Evolutionary conservation across 2,329 filamentous ascomycete species (phyloP), one percentile per base, ranked within the genome.

Genomic region (Alternaria arborescens): DNA sequence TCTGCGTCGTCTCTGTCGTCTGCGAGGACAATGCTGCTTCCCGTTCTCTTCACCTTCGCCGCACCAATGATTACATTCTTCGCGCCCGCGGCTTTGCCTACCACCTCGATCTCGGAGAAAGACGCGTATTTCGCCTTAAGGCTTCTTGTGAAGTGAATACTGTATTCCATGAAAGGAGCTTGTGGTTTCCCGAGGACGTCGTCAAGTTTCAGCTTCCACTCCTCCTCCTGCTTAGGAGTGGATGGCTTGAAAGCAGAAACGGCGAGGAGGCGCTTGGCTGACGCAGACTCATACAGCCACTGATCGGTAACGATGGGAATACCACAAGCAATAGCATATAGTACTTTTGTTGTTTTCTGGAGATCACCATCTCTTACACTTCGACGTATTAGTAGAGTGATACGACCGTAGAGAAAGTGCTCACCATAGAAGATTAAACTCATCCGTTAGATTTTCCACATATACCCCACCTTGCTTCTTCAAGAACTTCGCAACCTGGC

Each of bases 91-190:
- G 75, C 73, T 34, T 70, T 72, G 20, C 72, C 76, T 0, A 84
- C 72, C 5, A 73, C 65, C 34, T 78, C 71, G 5, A 84, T 74
- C n/a, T 80, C 78, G 1, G 65, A 56, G 61, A 80, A 83, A 3
- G 52, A 64, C 28, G 63, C 58, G 58, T 77, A 75, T 4, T 71
- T 67, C 20, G 68, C 70, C 38, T 75, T 76, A 16, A 82, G 71
- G 3, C 75, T 69, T 10, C 76, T 76, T 0, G 83, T 85, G 70
- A 85, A 80, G 66, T 83, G 85, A 26, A 86, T 74, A 7, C 77
- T 81, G 64, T 81, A 82, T 60, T 81, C 81, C 1, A 76, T 59
- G 69, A 88, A 86, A 56, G 82, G 62, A 8, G 54, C 81, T 43
- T 77, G 73, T 2, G 81, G 74, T 36, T 75, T 65, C 5, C 64